These are phyloP conservation scores for Pezicula neosporulosa DNA, from an alignment of 2,329 filamentous ascomycete genomes.

Conservation along the genomic window DNA sequence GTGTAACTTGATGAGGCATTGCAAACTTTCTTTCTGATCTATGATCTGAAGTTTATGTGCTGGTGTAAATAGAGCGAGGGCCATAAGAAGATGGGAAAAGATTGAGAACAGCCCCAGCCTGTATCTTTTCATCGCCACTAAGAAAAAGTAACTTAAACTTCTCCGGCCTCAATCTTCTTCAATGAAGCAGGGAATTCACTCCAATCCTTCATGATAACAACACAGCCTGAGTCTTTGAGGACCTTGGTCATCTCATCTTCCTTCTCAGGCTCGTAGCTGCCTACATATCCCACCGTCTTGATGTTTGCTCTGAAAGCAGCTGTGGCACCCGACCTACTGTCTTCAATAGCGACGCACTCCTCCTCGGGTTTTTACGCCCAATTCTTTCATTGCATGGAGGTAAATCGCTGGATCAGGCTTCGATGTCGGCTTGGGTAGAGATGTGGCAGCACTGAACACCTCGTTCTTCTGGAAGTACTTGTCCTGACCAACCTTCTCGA, in stretches of 20 bases:
- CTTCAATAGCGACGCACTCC: slow-evolving; percentile 80
- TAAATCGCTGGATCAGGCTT: slow-evolving; percentile 93
- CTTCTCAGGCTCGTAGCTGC: slow-evolving; percentile 60
- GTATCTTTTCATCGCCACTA: too few species aligned
- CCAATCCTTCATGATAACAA: slow-evolving; percentile 60
- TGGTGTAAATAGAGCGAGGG: too few species aligned
- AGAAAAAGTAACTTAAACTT: slow-evolving; percentile 3
- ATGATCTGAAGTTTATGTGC: too few species aligned
- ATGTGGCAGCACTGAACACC: slow-evolving; percentile 80
- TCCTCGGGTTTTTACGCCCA: slow-evolving; percentile 67
- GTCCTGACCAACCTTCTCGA: slow-evolving; percentile 76
- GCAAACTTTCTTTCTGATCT: too few species aligned
- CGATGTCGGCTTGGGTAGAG: slow-evolving; percentile 73
- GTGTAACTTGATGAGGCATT: too few species aligned
- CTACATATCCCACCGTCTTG: slow-evolving; percentile 80
- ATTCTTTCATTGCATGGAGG: slow-evolving; percentile 68
- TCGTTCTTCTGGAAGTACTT: slow-evolving; percentile 74
- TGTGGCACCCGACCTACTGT: slow-evolving; percentile 80
- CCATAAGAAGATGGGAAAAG: too few species aligned
- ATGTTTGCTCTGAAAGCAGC: slow-evolving; percentile 77
- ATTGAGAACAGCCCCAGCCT: too few species aligned
- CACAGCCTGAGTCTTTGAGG: slow-evolving; percentile 58
- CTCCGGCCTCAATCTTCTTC: slow-evolving; percentile 20
- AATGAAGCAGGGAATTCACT: slow-evolving; percentile 40
- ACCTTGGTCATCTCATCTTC: slow-evolving; percentile 62